Percentiles rank a stretch among this genome's conserved stretches.
Conservation (phyloP, 208 protist genomes). For the Leishmania gerbilli region DNA sequence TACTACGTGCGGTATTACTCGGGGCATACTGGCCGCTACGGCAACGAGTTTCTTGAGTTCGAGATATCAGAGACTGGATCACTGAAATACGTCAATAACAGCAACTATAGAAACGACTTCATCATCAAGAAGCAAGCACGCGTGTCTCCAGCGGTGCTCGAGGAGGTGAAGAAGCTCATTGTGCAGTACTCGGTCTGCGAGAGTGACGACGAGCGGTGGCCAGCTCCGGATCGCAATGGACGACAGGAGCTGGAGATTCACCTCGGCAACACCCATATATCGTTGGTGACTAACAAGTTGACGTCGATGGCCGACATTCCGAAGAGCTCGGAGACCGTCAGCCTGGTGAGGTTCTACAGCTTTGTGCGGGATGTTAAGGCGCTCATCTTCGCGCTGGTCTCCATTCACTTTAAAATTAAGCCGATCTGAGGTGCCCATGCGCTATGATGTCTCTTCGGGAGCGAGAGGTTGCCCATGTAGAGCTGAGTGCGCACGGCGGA, state of each 20-base stretch:
- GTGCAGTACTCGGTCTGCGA: constrained; percentile 67
- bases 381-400: constrained; percentile 80
- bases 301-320: constrained; percentile 79
- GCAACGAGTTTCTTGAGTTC: constrained; percentile 92
- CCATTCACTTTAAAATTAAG: constrained; percentile 90
- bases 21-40: constrained; percentile 85
- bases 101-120: constrained; percentile 88
- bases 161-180: constrained; percentile 76
- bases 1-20: constrained; percentile 88
- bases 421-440: constrained; percentile 31
- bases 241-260: constrained; percentile 89
- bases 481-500: background rate
- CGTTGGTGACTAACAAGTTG: constrained; percentile 88
- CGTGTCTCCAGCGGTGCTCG: constrained; percentile 70
- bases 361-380: constrained; percentile 84
- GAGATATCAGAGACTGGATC: constrained; percentile 78
- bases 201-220: constrained; percentile 83
- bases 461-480: background rate
- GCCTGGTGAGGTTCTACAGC: constrained; percentile 75
- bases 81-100: constrained; percentile 90
- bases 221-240: constrained; percentile 83
- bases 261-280: constrained; percentile 87
- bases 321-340: constrained; percentile 41
- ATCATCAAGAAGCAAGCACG: constrained; percentile 88
- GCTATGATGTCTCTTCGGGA: background rate